Conservation (phyloP, 2,329 filamentous ascomycete genomes). For the Cladophialophora bantiana region DNA sequence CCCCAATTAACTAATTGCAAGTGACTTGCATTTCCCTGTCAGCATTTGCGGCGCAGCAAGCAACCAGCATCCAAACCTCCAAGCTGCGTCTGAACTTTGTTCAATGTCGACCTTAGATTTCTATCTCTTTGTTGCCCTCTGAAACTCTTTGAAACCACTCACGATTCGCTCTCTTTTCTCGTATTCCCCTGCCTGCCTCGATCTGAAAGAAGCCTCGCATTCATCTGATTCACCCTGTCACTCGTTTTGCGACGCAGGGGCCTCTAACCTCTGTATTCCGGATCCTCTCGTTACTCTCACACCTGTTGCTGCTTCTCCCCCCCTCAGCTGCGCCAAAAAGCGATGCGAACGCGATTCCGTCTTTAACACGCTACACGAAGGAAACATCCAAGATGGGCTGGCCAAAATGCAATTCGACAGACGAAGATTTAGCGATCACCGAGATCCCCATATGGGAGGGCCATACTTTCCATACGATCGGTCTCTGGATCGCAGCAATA, state of each 20-base stretch:
- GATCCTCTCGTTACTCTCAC: neutral
- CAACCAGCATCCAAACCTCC: neutral
- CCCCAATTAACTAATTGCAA: constrained; percentile 1
- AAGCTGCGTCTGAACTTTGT: constrained; percentile 14
- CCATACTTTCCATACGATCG: constrained; percentile 64
- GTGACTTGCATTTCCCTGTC: constrained; percentile 5
- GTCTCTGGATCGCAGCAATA: constrained; percentile 60
- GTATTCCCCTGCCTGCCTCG: neutral
- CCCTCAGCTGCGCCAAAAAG: constrained; percentile 9
- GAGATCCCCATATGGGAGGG: constrained; percentile 58
- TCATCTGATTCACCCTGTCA: constrained; percentile 5
- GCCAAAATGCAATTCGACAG: constrained; percentile 60
- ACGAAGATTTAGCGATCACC: constrained; percentile 55
- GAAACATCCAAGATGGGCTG: constrained; percentile 47
- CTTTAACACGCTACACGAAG: neutral
- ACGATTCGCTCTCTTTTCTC: constrained; percentile 2
- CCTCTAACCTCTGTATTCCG: neutral
- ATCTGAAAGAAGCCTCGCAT: neutral
- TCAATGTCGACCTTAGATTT: neutral
- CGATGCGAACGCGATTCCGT: constrained; percentile 20
- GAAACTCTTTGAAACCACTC: constrained; percentile 6
- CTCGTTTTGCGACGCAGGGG: constrained; percentile 21
- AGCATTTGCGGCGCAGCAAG: constrained; percentile 28
- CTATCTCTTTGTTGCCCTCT: constrained; percentile 5
- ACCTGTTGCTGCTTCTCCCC: neutral